Percentiles rank a stretch among this genome's conserved stretches.
These are phyloP conservation scores for Sporobolomyces roseus DNA, from an alignment of 768 basidiomycete species.

Conservation along the genomic window DNA sequence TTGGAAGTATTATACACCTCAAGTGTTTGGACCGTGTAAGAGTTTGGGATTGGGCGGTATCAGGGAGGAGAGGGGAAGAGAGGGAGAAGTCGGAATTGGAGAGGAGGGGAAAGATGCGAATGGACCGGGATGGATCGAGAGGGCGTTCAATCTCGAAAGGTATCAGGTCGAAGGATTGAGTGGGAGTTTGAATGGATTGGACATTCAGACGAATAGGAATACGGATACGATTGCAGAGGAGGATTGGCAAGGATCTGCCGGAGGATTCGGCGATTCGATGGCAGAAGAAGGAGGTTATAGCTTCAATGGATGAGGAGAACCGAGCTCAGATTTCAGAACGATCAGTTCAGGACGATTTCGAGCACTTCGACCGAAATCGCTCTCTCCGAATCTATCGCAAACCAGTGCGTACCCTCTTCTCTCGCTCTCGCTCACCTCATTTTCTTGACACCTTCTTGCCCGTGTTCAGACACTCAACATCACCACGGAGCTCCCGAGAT, in stretches of 20 bases:
- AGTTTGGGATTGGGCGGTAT: background rate
- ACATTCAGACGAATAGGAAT: background rate
- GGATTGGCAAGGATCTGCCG: constrained; percentile 4
- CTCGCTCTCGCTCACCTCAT: too few species aligned
- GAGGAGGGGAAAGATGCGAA: constrained; percentile 16
- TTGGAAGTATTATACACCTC: constrained; percentile 12
- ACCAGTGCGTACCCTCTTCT: too few species aligned
- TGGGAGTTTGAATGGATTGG: constrained; percentile 1
- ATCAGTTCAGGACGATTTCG: too few species aligned
- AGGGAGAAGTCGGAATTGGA: constrained; percentile 1
- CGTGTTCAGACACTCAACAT: too few species aligned
- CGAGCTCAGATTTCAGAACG: too few species aligned
- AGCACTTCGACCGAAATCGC: too few species aligned
- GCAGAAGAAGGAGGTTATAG: constrained; percentile 3
- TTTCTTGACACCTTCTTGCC: too few species aligned
- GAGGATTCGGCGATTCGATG: background rate
- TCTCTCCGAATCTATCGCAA: too few species aligned
- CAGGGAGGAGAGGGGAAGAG: background rate
- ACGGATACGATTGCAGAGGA: background rate
- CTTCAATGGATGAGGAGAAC: background rate
- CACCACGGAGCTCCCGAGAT: too few species aligned
- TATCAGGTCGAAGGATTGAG: constrained; percentile 13
- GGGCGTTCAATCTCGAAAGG: constrained; percentile 16
- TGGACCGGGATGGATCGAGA: constrained; percentile 14
- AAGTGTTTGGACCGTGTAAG: constrained; percentile 4